phyloP scores from a whole-genome alignment of 2,329 filamentous ascomycete genomes.

The Botrytis paeoniae region DNA sequence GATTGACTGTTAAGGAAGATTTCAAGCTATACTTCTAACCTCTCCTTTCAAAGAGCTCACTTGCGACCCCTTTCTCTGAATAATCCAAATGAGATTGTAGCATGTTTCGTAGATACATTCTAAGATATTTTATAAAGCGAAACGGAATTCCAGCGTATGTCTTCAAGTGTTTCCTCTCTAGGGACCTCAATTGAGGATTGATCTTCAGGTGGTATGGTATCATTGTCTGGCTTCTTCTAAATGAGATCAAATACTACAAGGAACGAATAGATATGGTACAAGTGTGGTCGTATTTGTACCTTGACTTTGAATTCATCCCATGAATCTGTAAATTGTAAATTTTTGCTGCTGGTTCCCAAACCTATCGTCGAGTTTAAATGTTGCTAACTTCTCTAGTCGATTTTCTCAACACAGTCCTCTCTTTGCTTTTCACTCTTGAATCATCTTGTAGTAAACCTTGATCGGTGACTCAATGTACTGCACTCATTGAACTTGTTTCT shows the following conservation, averaged over 20 bases:
- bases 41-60: background rate
- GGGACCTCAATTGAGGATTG: background rate
- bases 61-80: background rate
- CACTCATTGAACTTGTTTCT: too few species aligned
- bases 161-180: background rate
- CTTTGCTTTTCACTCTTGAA: background rate
- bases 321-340: too few species aligned
- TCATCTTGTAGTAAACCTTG: background rate
- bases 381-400: background rate
- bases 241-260: background rate
- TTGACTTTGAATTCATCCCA: background rate
- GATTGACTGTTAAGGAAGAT: background rate
- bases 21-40: background rate
- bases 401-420: background rate
- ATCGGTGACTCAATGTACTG: background rate
- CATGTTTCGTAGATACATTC: accelerated
- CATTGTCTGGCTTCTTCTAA: too few species aligned
- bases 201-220: background rate
- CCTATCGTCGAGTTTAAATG: background rate
- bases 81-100: background rate
- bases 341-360: too few species aligned
- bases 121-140: too few species aligned
- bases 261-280: background rate
- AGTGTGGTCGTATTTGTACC: accelerated
- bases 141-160: too few species aligned